Percentiles rank a stretch among this genome's conserved stretches.
These are phyloP conservation scores for Barnettozyma siamensis DNA, from an alignment of 805 yeast genomes.

Conservation along the genomic window DNA sequence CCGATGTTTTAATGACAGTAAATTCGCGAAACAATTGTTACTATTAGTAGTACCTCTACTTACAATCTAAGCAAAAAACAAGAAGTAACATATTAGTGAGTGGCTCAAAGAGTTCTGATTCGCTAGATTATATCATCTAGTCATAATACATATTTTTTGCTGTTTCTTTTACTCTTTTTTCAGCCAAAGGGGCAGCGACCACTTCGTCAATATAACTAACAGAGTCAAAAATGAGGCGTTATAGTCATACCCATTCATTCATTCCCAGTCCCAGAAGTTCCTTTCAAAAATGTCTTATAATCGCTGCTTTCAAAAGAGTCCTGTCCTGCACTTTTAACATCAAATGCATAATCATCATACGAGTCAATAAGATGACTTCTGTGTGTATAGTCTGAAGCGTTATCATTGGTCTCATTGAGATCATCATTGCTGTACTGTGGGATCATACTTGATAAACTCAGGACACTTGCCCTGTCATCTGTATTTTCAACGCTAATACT, in stretches of 20 bases:
- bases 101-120: too few species aligned
- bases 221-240: too few species aligned
- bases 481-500: slow-evolving; percentile 1
- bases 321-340: slow-evolving; percentile 11
- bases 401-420: not conserved
- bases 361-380: slow-evolving; percentile 1
- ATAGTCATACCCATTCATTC: not conserved
- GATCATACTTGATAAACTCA: slow-evolving; percentile 24
- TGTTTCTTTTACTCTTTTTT: too few species aligned
- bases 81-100: too few species aligned
- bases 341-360: slow-evolving; percentile 13
- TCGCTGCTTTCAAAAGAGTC: slow-evolving; percentile 16
- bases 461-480: slow-evolving; percentile 20
- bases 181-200: too few species aligned
- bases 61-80: too few species aligned
- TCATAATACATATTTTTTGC: too few species aligned
- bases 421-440: slow-evolving; percentile 21
- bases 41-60: not conserved
- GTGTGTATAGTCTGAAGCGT: not conserved
- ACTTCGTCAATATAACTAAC: too few species aligned
- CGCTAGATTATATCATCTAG: too few species aligned
- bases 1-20: too few species aligned
- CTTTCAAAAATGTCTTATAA: slow-evolving; percentile 18
- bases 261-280: not conserved
- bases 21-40: not conserved